A percentile compares a stretch with the other conserved stretches of the same genome.
phyloP scores from a whole-genome alignment of 2,329 filamentous ascomycete genomes.

The Teratosphaeriaceae sp. region DNA sequence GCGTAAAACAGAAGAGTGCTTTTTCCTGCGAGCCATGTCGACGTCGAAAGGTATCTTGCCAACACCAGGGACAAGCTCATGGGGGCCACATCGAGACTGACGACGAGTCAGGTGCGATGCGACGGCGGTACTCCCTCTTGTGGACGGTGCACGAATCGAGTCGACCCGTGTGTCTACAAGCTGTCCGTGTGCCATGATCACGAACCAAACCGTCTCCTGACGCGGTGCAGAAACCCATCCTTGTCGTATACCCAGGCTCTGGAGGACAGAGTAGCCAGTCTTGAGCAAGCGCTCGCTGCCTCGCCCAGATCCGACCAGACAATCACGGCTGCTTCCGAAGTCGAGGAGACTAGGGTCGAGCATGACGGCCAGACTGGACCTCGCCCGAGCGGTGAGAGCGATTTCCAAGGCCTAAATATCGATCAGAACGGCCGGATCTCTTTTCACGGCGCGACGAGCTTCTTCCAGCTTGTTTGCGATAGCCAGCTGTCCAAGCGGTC shows the following conservation, averaged over 20 bases:
- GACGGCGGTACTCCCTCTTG: background rate
- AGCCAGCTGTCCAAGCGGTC: background rate
- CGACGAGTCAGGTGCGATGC: background rate
- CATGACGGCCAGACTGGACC: background rate
- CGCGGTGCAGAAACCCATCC: background rate
- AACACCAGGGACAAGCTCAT: too few relatives aligned
- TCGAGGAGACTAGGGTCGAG: background rate
- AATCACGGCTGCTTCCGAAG: background rate
- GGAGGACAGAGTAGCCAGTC: background rate
- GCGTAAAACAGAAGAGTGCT: background rate
- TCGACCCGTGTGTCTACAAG: background rate
- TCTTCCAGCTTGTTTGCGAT: conserved; percentile 1
- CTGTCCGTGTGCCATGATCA: background rate
- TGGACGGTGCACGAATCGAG: background rate
- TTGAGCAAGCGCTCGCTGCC: background rate
- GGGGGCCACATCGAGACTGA: background rate
- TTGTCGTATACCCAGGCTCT: background rate
- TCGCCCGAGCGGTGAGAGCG: background rate
- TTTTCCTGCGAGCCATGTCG: background rate
- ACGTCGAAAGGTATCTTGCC: background rate
- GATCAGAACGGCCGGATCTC: background rate
- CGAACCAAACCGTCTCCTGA: background rate
- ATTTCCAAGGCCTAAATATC: background rate
- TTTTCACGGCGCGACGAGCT: background rate
- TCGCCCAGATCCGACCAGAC: background rate